Evolutionary conservation across 371 early-diverging fungal species (phyloP).

Genomic region (Basidiobolus heterosporus): DNA sequence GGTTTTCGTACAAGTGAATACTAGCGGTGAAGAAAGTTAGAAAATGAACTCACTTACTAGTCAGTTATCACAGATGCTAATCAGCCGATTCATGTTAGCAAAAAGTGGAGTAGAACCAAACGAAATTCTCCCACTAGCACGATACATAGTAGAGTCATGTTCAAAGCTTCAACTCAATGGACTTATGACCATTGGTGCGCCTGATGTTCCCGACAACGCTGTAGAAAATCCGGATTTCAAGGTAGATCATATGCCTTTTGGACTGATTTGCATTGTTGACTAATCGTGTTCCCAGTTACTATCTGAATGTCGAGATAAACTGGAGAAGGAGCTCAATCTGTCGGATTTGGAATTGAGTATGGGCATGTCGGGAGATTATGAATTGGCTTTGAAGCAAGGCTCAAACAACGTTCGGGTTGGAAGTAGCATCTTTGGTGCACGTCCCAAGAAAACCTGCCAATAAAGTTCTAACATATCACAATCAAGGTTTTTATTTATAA

Average conservation of each 20-base stretch:
- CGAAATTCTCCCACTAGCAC: constrained; percentile 25
- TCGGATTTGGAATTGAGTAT: constrained; percentile 65
- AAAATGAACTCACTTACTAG: neutral
- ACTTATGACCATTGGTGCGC: constrained; percentile 89
- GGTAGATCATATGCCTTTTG: constrained; percentile 16
- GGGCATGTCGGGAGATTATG: constrained; percentile 95
- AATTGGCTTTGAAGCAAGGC: constrained; percentile 61
- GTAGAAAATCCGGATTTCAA: constrained; percentile 74
- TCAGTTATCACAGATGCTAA: neutral
- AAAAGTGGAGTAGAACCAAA: constrained; percentile 59
- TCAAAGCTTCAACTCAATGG: constrained; percentile 53
- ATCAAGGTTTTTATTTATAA: too few relatives aligned
- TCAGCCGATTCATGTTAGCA: constrained; percentile 17
- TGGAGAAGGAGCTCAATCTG: neutral
- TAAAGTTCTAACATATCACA: too few relatives aligned
- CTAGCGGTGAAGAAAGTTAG: constrained; percentile 74
- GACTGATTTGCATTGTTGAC: neutral
- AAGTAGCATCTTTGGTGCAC: constrained; percentile 69
- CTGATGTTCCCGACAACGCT: constrained; percentile 31
- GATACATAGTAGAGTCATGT: constrained; percentile 48
- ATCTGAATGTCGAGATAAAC: neutral
- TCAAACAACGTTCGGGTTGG: constrained; percentile 87
- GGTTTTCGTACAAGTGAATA: constrained; percentile 87
- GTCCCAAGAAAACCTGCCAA: neutral
- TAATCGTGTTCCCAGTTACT: neutral